A percentile compares a stretch with the other conserved stretches of the same genome.
Evolutionary conservation across 345 rosid species (phyloP).

Genomic region (Aquilaria yunnanensis): DNA sequence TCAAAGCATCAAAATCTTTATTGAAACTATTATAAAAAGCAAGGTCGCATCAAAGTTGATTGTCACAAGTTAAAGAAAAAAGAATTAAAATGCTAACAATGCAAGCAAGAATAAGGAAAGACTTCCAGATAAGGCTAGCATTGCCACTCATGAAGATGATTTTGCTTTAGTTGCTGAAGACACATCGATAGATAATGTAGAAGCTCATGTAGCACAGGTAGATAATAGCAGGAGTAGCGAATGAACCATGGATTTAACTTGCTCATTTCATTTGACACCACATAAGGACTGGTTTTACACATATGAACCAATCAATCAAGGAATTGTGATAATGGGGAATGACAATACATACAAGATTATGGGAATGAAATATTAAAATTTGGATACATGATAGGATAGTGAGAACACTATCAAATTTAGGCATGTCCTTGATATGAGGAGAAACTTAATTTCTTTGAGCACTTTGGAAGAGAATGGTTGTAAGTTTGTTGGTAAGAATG

Average conservation of each 20-base stretch:
- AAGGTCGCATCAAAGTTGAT: not conserved
- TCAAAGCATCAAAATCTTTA: not conserved
- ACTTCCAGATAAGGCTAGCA: too few relatives aligned
- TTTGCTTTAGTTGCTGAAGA: too few relatives aligned
- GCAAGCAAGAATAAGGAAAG: too few relatives aligned
- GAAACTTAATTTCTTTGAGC: not conserved
- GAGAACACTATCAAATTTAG: not conserved
- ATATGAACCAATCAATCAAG: not conserved
- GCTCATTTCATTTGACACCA: too few relatives aligned
- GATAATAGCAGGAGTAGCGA: too few relatives aligned
- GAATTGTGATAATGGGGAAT: not conserved
- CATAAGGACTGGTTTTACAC: too few relatives aligned
- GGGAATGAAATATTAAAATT: too few relatives aligned
- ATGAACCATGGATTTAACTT: too few relatives aligned
- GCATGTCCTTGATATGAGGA: not conserved
- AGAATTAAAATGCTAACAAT: too few relatives aligned
- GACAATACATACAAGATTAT: not conserved
- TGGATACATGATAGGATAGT: not conserved
- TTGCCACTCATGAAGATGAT: too few relatives aligned
- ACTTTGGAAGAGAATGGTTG: not conserved
- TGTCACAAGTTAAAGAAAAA: not conserved
- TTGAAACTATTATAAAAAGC: not conserved
- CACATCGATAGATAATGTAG: too few relatives aligned
- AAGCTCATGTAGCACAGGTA: too few relatives aligned
- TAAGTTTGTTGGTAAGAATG: not conserved